These are phyloP conservation scores for Emmonsiellopsis sp. DNA, from an alignment of 2,329 filamentous ascomycete genomes.

Conservation along the genomic window DNA sequence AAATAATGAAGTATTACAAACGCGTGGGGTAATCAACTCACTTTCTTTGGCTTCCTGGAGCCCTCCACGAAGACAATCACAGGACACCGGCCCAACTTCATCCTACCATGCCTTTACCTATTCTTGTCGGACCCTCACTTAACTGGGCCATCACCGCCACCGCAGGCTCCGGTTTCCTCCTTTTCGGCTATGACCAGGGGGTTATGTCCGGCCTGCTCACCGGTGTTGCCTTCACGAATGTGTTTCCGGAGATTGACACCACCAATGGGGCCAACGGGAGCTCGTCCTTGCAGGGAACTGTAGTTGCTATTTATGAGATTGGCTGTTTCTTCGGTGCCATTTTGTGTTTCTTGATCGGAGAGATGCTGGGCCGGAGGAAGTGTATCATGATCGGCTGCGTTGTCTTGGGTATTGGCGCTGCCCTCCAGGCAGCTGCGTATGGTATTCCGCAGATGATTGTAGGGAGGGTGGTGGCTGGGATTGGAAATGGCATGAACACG, in stretches of 20 bases:
- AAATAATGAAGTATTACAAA: too few species aligned
- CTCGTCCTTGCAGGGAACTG: constrained; percentile 36
- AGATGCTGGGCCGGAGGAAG: constrained; percentile 39
- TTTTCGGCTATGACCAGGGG: constrained; percentile 31
- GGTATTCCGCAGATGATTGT: constrained; percentile 31
- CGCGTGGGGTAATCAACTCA: too few species aligned
- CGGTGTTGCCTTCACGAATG: constrained; percentile 18
- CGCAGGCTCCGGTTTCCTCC: constrained; percentile 31
- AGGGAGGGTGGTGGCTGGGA: constrained; percentile 41
- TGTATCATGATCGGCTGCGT: constrained; percentile 36
- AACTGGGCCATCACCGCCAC: constrained; percentile 35
- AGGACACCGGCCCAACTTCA: too few species aligned
- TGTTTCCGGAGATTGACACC: constrained; percentile 23
- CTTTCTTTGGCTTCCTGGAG: too few species aligned
- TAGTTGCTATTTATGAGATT: constrained; percentile 39
- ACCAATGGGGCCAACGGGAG: constrained; percentile 25
- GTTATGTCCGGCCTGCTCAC: constrained; percentile 28
- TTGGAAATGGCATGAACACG: constrained; percentile 40
- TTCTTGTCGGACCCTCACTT: constrained; percentile 22
- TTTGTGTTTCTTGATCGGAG: constrained; percentile 35
- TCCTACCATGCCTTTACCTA: too few species aligned
- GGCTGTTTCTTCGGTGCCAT: constrained; percentile 49
- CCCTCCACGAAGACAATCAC: too few species aligned
- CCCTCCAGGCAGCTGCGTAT: constrained; percentile 17
- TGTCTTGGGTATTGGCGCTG: constrained; percentile 21